These are phyloP conservation scores for Pythium vanterpoolii DNA, from an alignment of 352 stramenopile species.

Conservation along the genomic window DNA sequence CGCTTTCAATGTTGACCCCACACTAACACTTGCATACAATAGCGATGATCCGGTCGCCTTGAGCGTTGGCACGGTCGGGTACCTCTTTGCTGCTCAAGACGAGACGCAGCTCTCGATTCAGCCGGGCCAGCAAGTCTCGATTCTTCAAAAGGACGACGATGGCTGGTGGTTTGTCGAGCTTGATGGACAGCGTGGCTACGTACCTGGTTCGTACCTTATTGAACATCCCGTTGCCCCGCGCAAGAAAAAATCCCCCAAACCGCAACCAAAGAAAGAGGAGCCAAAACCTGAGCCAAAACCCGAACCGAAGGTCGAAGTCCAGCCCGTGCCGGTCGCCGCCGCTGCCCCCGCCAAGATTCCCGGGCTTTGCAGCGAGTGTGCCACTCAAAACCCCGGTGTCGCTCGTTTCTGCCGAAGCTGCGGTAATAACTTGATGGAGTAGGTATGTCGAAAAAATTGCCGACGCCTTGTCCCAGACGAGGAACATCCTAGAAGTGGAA, in stretches of 20 bases:
- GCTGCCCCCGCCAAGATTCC: conserved; percentile 26
- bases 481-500: conserved; percentile 14
- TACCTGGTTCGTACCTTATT: conserved; percentile 80
- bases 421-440: conserved; percentile 67
- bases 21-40: not conserved
- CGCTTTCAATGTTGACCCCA: not conserved
- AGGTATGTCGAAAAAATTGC: conserved; percentile 20
- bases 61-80: conserved; percentile 56
- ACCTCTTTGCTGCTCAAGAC: conserved; percentile 70
- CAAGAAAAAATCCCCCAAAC: conserved; percentile 14
- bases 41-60: conserved; percentile 54
- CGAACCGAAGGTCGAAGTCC: conserved; percentile 10
- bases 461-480: conserved; percentile 12
- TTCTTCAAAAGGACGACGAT: conserved; percentile 85
- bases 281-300: conserved; percentile 19
- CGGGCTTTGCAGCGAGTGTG: conserved; percentile 66
- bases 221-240: conserved; percentile 39
- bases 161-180: conserved; percentile 83
- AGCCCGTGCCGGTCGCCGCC: not conserved
- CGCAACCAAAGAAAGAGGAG: conserved; percentile 29
- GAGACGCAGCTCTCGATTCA: conserved; percentile 82
- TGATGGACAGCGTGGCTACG: conserved; percentile 65
- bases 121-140: conserved; percentile 69
- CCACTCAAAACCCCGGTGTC: conserved; percentile 68
- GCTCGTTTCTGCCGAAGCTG: conserved; percentile 80